phyloP scores from a whole-genome alignment of 2,329 filamentous ascomycete species.

The Colletotrichum eremochloae region DNA sequence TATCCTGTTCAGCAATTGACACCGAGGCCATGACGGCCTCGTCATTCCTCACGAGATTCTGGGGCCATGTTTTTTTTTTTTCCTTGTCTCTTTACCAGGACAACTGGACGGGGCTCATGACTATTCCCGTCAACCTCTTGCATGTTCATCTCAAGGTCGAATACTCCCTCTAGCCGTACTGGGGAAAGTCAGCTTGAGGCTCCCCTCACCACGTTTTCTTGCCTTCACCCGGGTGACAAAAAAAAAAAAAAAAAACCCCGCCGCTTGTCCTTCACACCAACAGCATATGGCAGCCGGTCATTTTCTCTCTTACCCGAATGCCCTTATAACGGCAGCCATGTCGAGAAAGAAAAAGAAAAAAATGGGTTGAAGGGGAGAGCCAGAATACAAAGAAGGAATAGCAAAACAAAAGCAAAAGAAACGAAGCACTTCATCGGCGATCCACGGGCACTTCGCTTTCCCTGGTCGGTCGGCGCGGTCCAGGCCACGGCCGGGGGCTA shows the following conservation, averaged over 20 bases:
- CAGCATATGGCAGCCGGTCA: no score
- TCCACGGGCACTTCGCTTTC: constrained; percentile 18
- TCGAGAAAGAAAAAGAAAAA: not conserved
- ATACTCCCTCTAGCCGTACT: no score
- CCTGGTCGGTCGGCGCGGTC: constrained; percentile 38
- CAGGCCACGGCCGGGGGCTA: constrained; percentile 21
- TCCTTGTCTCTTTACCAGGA: not conserved
- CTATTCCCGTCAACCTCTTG: no score
- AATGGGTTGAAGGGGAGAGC: no score
- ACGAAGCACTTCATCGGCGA: constrained; percentile 36
- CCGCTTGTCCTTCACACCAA: no score
- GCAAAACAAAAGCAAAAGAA: not conserved
- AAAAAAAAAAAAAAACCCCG: not conserved
- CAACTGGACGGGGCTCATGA: not conserved
- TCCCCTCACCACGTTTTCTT: not conserved
- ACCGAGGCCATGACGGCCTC: constrained; percentile 17
- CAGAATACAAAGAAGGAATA: not conserved
- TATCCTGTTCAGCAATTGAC: constrained; percentile 43
- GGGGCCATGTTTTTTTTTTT: not conserved
- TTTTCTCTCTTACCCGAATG: no score
- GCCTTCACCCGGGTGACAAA: constrained; percentile 1
- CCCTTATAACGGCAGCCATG: constrained; percentile 4
- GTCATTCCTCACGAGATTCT: constrained; percentile 21
- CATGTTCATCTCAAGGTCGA: not conserved
- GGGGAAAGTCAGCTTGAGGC: not conserved